phyloP scores from a whole-genome alignment of 2,329 filamentous ascomycete species.

The Hortaea sp. region DNA sequence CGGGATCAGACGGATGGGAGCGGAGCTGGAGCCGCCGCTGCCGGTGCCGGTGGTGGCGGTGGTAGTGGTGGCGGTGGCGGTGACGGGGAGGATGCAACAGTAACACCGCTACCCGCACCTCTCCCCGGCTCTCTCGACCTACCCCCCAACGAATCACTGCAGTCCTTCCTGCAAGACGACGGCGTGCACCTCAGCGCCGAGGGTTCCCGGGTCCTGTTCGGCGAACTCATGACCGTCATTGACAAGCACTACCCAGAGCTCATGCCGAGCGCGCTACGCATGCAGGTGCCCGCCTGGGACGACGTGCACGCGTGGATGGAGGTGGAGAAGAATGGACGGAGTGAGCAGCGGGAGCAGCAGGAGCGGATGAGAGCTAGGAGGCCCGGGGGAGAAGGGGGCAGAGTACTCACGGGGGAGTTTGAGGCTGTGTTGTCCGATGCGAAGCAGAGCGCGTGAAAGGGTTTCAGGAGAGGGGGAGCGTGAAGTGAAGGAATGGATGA shows the following conservation, averaged over 20 bases:
- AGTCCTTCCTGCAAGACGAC: slow-evolving; percentile 42
- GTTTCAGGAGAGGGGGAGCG: too few relatives aligned
- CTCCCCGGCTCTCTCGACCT: slow-evolving; percentile 46
- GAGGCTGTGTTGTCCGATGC: too few relatives aligned
- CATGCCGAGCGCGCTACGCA: slow-evolving; percentile 40
- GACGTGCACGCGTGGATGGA: slow-evolving; percentile 22
- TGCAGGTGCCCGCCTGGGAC: slow-evolving; percentile 46
- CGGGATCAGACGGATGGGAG: background rate
- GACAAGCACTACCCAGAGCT: slow-evolving; percentile 44
- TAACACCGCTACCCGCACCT: slow-evolving; percentile 21
- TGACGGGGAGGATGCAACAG: background rate
- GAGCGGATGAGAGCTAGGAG: too few relatives aligned
- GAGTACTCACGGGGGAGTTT: too few relatives aligned
- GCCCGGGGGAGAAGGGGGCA: too few relatives aligned
- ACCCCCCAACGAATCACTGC: slow-evolving; percentile 46
- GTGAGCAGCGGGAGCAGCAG: background rate
- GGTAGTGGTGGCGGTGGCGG: too few relatives aligned
- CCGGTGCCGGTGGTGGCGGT: background rate
- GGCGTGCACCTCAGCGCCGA: slow-evolving; percentile 50
- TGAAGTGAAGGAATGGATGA: too few relatives aligned
- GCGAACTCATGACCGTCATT: slow-evolving; percentile 44
- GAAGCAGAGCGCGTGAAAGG: too few relatives aligned
- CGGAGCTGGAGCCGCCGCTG: background rate
- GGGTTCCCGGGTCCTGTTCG: slow-evolving; percentile 48
- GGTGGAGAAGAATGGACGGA: background rate